Conservation (phyloP, 139 green algal genomes). For the Micractinium sp. region DNA sequence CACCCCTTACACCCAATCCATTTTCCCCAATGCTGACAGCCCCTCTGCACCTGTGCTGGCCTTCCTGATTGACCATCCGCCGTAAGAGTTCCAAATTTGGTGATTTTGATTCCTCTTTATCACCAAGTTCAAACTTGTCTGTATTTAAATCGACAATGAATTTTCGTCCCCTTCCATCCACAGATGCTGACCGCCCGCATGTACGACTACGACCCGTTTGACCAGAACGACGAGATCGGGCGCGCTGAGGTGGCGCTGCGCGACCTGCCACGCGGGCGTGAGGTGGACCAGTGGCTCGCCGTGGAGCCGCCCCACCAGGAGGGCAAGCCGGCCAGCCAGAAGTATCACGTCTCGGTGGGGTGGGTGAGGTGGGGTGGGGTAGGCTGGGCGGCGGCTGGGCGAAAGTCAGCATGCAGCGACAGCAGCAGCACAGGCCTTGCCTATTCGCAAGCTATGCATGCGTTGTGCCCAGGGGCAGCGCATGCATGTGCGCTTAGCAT, state of each 20-base stretch:
- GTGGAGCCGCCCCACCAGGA: constrained; percentile 20
- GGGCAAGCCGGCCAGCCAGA: neutral
- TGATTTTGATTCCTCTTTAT: too few relatives aligned
- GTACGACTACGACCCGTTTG: constrained; percentile 19
- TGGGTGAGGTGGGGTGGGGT: neutral
- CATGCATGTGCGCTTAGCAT: too few relatives aligned
- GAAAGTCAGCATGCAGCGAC: too few relatives aligned
- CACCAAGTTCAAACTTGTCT: too few relatives aligned
- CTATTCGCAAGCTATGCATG: too few relatives aligned
- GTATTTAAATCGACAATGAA: too few relatives aligned
- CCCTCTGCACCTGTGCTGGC: neutral
- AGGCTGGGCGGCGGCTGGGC: too few relatives aligned
- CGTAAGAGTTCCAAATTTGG: too few relatives aligned
- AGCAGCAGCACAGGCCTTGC: too few relatives aligned
- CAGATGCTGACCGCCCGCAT: neutral
- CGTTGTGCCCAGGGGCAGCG: too few relatives aligned
- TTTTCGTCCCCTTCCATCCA: neutral
- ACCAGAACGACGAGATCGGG: constrained; percentile 26
- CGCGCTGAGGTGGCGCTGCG: neutral
- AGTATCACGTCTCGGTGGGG: neutral
- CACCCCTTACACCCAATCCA: too few relatives aligned
- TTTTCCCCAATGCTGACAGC: neutral
- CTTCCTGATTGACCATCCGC: too few relatives aligned
- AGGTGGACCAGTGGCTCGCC: constrained; percentile 15
- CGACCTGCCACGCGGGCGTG: neutral